Conservation (phyloP, 805 yeast species). For the Hemisphaericaspora nanyangensis region DNA sequence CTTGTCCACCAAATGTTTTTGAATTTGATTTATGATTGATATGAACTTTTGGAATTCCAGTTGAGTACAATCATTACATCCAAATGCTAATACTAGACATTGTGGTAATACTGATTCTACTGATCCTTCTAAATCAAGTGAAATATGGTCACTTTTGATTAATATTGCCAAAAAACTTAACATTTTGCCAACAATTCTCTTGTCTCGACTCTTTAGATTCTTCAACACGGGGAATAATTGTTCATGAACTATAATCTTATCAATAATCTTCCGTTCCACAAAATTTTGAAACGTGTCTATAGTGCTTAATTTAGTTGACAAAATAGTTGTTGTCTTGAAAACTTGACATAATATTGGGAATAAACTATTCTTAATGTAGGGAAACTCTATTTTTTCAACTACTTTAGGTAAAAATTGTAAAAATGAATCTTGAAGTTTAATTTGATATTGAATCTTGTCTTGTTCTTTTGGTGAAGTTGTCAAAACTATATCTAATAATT, state of each 20-base stretch:
- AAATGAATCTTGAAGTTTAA: conserved; percentile 49
- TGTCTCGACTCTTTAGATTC: conserved; percentile 73
- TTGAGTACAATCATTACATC: conserved; percentile 35
- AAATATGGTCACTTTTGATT: conserved; percentile 35
- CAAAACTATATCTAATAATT: conserved; percentile 35
- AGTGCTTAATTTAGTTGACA: conserved; percentile 71
- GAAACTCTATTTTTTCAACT: conserved; percentile 53
- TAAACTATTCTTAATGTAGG: conserved; percentile 69
- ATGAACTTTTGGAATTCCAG: conserved; percentile 30
- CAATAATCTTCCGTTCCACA: conserved; percentile 59
- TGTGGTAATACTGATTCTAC: conserved; percentile 29
- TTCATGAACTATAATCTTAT: conserved; percentile 67
- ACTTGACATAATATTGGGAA: conserved; percentile 69
- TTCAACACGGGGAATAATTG: conserved; percentile 76
- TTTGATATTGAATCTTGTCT: conserved; percentile 27
- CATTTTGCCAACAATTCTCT: conserved; percentile 49
- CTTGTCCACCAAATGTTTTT: conserved; percentile 15
- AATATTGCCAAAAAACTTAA: conserved; percentile 50
- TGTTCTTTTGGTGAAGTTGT: conserved; percentile 20
- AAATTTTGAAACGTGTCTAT: conserved; percentile 56
- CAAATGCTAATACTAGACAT: conserved; percentile 31
- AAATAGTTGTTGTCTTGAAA: conserved; percentile 80
- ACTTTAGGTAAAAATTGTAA: conserved; percentile 41
- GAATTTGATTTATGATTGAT: conserved; percentile 18
- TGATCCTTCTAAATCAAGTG: conserved; percentile 25